Evolutionary conservation across 768 basidiomycete genomes (phyloP), one percentile per base, ranked within the genome.

Genomic region (Tylopilus felleus): DNA sequence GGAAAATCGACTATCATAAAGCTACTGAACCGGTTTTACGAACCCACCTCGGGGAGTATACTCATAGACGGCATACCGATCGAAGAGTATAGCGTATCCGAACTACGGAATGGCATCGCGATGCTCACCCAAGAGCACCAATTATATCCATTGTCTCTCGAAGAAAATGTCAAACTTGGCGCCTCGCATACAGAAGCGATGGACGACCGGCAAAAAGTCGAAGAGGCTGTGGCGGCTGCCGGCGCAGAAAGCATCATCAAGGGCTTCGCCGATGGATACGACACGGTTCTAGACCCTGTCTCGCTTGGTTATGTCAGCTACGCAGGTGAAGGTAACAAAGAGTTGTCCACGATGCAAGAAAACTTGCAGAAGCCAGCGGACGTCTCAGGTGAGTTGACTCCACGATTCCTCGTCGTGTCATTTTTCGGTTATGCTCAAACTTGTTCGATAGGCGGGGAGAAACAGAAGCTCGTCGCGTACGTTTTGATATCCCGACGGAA

Each of bases 101-200:
- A 68, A 17, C 52, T 81, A 27, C 73, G 77, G 13, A 51, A 60
- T 2, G 64, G 70, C 3, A 79, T 73, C 27, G 75, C 78, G 4
- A 74, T 74, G 45, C 65, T 81, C 4, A 68, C 69, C 1, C 80
- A 80, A 56, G 65, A 74, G 6, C 76, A 73, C 49, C 59, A 59
- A 17, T 7, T 36, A 16, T 36, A 36, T 36, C 35, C 49, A 8
- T 59, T 77, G 5, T 70, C 73, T 0, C 48, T 78, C 16, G 53
- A 61, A 43, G 78, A 78, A 52, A 79, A 77, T 47, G 69, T 78
- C 23, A 71, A 64, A 27, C 55, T 79, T 10, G 75, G 75, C 22
- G 49, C 64, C 1, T 57, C 57, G 1, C 47, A 57, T 4, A 25
- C 31, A 1, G 65, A 59, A 10, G 48, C 48, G 3, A 59, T 51